Conservation (phyloP, 2,329 filamentous ascomycete species). For the Fusarium ambrosium region DNA sequence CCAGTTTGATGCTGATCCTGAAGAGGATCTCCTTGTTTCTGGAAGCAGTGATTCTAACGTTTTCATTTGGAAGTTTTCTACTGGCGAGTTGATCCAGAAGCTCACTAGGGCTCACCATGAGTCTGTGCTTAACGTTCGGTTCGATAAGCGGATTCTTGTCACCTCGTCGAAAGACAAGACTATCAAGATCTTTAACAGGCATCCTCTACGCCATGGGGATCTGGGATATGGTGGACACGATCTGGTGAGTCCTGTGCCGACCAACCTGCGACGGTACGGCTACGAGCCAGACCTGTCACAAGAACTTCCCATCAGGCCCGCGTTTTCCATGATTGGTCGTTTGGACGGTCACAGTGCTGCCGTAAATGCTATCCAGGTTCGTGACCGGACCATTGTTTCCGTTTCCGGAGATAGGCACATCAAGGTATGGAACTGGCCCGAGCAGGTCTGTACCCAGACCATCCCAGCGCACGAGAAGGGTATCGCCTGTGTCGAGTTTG, state of each 20-base stretch:
- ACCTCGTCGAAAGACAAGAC: slow-evolving; percentile 98
- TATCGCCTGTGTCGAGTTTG: slow-evolving; percentile 97
- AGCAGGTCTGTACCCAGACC: slow-evolving; percentile 80
- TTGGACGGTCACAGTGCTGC: slow-evolving; percentile 90
- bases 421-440: slow-evolving; percentile 94
- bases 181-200: slow-evolving; percentile 95
- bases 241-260: slow-evolving; percentile 66
- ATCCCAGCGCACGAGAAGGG: slow-evolving; percentile 92
- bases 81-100: slow-evolving; percentile 83
- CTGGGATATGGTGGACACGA: slow-evolving; percentile 64
- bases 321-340: slow-evolving; percentile 83
- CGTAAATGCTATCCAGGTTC: slow-evolving; percentile 95
- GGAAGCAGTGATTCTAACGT: slow-evolving; percentile 94
- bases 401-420: slow-evolving; percentile 94
- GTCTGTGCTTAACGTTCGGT: slow-evolving; percentile 93
- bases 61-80: slow-evolving; percentile 94
- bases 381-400: slow-evolving; percentile 88
- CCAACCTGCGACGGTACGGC: slow-evolving; percentile 66
- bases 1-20: slow-evolving; percentile 90
- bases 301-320: slow-evolving; percentile 67
- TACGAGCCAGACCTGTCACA: slow-evolving; percentile 62
- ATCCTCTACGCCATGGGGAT: slow-evolving; percentile 72
- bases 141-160: slow-evolving; percentile 90
- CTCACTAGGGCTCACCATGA: slow-evolving; percentile 85
- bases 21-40: slow-evolving; percentile 93